Evolutionary conservation across 352 stramenopile genomes (phyloP), one percentile per base, ranked within the genome.

Genomic region (Phytophthora macrochlamydospora): DNA sequence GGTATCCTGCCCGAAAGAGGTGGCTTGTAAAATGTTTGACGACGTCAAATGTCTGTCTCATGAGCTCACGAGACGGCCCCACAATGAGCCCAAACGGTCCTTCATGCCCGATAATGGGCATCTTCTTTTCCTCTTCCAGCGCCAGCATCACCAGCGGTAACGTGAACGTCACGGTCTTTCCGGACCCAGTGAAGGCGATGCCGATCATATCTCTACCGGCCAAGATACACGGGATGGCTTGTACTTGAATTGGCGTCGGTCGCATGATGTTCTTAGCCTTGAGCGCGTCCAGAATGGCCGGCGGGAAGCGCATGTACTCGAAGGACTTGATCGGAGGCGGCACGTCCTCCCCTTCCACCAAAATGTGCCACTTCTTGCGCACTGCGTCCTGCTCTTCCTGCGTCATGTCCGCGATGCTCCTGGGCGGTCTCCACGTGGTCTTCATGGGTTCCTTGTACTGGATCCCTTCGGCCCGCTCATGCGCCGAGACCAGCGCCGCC

Each of bases 101-200:
- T 85, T 99, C 98, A 35, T 91, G 89, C 0, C 90, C 79, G 37
- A 97, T 82, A 13, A 99, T 84, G 0, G 96, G 91, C 86, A 98
- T 90, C 79, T 95, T 98, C 73, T 93, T 86, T 78, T 99, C 97
- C 71, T 99, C 91, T 70, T 99, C 97, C 30, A 99, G 81, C 43
- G 97, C 93, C 28, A 98, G 82, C 92, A 99, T 98, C 42, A 99
- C 91, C 12, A 99, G 74, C 33, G 98, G 98, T 42, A 99, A 71
- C 13, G 86, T 97, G 81, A 99, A 99, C 9, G 96, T 98, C 33
- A 99, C 83, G 0, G 97, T 99, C 78, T 99, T 99, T n/a, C 98
- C 98, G 1, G 85, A 98, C 4, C 98, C 98, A 3, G 98, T 99
- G 75, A 99, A 99, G 7, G 97, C 97, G 69, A 99, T 99, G 51